Conservation (phyloP, 768 basidiomycete genomes). For the Amanita inopinata region DNA sequence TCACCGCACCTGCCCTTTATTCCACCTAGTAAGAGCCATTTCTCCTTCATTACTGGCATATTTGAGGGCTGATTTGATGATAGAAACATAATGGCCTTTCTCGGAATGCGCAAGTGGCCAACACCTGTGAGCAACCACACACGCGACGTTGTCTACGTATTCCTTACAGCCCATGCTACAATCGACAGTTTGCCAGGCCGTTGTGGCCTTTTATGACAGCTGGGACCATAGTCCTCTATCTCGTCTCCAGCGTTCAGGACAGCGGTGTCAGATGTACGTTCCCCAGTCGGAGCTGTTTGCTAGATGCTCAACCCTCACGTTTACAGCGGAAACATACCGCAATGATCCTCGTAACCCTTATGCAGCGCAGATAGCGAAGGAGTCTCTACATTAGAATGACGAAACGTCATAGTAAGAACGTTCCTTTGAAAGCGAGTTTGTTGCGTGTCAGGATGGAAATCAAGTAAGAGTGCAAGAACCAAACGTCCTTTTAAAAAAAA, state of each 20-base stretch:
- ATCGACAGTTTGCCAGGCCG: slow-evolving; percentile 55
- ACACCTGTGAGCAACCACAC: slow-evolving; percentile 66
- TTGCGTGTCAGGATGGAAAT: no score
- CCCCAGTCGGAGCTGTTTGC: no score
- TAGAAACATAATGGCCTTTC: slow-evolving; percentile 50
- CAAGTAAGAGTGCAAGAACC: no score
- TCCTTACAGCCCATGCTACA: no score
- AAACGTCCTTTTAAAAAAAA: no score
- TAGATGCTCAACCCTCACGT: no score
- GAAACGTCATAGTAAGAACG: not conserved
- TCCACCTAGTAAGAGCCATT: no score
- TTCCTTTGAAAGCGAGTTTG: not conserved
- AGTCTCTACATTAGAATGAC: slow-evolving; percentile 32
- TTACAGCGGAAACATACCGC: slow-evolving; percentile 54
- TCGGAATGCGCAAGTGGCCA: slow-evolving; percentile 75
- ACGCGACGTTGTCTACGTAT: no score
- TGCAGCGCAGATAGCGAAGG: slow-evolving; percentile 65
- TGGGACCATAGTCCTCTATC: slow-evolving; percentile 54
- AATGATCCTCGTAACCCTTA: slow-evolving; percentile 80
- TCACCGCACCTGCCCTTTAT: no score
- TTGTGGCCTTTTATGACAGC: slow-evolving; percentile 77
- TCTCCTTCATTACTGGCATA: no score
- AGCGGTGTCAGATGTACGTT: slow-evolving; percentile 66
- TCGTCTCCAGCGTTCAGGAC: slow-evolving; percentile 59
- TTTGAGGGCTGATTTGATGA: no score